Evolutionary conservation across 176 grass and related monocot species (phyloP).

Genomic region (Eleusine indica): DNA sequence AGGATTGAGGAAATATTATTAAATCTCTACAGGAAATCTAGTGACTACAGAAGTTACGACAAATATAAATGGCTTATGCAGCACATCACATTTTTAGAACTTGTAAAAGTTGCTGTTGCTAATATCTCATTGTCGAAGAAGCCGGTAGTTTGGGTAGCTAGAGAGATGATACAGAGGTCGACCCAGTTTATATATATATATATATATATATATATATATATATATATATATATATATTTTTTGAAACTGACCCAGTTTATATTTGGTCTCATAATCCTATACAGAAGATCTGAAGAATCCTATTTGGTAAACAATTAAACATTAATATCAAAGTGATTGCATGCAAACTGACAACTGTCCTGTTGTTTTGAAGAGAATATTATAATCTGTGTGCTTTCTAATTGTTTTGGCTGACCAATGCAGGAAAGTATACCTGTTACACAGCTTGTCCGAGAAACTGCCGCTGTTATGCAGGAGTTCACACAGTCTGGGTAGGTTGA

Average conservation of each 20-base stretch:
- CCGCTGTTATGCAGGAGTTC: constrained; percentile 84
- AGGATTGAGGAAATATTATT: background rate
- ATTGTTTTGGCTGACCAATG: background rate
- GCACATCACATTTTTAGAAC: background rate
- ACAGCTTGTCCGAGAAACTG: constrained; percentile 74
- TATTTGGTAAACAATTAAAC: too few relatives aligned
- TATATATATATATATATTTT: too few relatives aligned
- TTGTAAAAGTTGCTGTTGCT: too few relatives aligned
- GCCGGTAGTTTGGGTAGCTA: too few relatives aligned
- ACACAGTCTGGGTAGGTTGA: constrained; percentile 72
- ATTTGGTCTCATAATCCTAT: background rate
- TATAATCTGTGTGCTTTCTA: background rate
- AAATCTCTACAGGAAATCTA: background rate
- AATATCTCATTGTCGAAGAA: too few relatives aligned
- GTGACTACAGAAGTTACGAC: background rate
- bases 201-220: too few relatives aligned
- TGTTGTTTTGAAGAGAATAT: too few relatives aligned
- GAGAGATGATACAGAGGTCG: background rate
- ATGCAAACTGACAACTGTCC: too few relatives aligned
- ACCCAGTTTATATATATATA: too few relatives aligned
- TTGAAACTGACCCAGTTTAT: background rate
- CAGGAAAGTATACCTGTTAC: constrained; percentile 77
- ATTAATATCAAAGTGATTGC: too few relatives aligned
- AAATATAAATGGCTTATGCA: background rate
- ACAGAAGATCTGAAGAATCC: too few relatives aligned